Evolutionary conservation across 176 grass and related monocot species (phyloP), one percentile per base, ranked within the genome.

Genomic region (Rhipidocladum racemiflorum): DNA sequence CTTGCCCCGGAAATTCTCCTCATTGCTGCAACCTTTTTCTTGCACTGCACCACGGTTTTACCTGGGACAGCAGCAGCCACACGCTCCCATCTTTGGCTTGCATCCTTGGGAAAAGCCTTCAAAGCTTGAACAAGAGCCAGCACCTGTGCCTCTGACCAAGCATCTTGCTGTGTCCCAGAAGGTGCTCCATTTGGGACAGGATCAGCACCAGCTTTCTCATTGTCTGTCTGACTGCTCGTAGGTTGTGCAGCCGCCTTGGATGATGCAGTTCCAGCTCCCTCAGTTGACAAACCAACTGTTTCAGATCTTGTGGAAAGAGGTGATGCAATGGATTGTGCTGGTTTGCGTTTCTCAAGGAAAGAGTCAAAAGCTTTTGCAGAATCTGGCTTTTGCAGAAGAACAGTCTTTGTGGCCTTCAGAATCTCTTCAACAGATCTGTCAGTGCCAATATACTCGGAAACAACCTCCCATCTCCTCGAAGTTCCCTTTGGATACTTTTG

Each of bases 401-500:
- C 87, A 23, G 85, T 95, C 74, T 95, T 95, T 0, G 96, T 95
- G 48, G 96, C 96, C 80, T 93, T 99, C n/a, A 95, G 87, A 83
- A 99, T 95, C 76, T 99, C 96, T 69, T 99, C 96, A 46, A 91
- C 92, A 4, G 96, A 93, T 82, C 96, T 89, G 23, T 70, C 68
- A 18, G 92, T 99, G 17, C 96, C 92, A 84, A 99, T 90, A 81
- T 91, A 99, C 32, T 93, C 96, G 6, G 96, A 91, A 88, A 99
- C 88, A 21, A 93, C 96, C 75, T 99, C 96, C 96, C 96, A 99
- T 57, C 96, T 93, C 43, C 91, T 78, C 0, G 89, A 93, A 48
- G 92, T 99, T 61, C 96, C 96, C 76, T 99, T 99, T 0, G 91
- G 96, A 68, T 88, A 99, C 83, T 99, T 99, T 75, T 93, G 96